Conservation (phyloP, 345 rosid species). For the Carallia pectinifolia region DNA sequence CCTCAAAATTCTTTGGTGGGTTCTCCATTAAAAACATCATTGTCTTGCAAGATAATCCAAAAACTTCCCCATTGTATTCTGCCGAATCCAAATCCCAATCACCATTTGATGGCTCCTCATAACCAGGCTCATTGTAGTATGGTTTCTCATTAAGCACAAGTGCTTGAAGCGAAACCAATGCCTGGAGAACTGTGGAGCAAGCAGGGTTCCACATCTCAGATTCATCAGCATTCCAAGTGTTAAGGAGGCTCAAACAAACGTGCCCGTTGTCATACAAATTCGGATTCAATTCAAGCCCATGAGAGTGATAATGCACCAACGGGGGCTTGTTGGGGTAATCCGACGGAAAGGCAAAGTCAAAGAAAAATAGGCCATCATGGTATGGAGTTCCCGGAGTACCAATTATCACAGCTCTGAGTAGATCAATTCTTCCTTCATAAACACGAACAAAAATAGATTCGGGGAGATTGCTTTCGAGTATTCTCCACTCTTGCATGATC, state of each 20-base stretch:
- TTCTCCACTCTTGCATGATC: slow-evolving; percentile 4
- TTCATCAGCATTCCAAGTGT: slow-evolving; percentile 9
- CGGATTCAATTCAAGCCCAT: slow-evolving; percentile 19
- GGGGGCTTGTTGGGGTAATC: slow-evolving; percentile 17
- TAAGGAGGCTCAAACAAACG: slow-evolving; percentile 25
- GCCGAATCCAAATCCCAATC: no score
- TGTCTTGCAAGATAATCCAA: slow-evolving; percentile 11
- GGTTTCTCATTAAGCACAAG: slow-evolving; percentile 4
- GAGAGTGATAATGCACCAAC: not conserved
- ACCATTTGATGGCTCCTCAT: no score
- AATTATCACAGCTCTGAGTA: not conserved
- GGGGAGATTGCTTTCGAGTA: not conserved
- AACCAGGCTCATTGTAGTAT: no score
- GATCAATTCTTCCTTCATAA: slow-evolving; percentile 1
- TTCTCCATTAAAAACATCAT: slow-evolving; percentile 6
- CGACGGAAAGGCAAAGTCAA: not conserved
- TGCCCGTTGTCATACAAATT: slow-evolving; percentile 16
- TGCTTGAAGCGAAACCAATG: slow-evolving; percentile 18
- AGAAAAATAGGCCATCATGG: no score
- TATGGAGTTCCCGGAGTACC: no score
- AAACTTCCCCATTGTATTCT: slow-evolving; percentile 15
- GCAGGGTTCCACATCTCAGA: slow-evolving; percentile 1
- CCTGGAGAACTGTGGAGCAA: slow-evolving; percentile 14
- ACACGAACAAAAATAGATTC: not conserved
- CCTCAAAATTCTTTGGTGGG: slow-evolving; percentile 19